Evolutionary conservation across 2,329 filamentous ascomycete genomes (phyloP), one percentile per base, ranked within the genome.

Genomic region (Nemania diffusa): DNA sequence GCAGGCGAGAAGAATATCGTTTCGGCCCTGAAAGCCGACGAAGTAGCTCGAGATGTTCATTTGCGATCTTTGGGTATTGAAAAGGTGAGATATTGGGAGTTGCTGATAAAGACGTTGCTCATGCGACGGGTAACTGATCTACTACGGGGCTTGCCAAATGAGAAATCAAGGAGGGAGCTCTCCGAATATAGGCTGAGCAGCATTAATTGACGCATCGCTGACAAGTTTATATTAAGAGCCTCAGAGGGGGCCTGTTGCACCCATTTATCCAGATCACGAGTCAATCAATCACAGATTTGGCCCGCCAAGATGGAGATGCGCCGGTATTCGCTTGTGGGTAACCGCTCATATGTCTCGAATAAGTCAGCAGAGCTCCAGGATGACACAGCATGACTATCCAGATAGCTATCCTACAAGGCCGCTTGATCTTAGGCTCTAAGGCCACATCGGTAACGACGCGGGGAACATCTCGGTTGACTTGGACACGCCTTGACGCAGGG

Each of bases 141-240:
- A 15, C 62, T 55, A 61, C 37, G 51, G 58, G 34, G 24, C 9
- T 59, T 61, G 48, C 64, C 63, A 57, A 71, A 66, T 64, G 15
- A 59, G 67, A 67, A 50, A 48, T 60, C 53, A 69, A 65, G 68
- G 61, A 66, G 69, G 65, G 48, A 61, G 66, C 29, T 69, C 42
- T 65, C 59, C 62, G 71, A 71, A 74, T 73, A 75, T 75, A 75
- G 74, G 71, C 74, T 75, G 72, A 74, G 73, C 70, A 62, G 57
- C 50, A 68, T 67, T 64, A 68, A 71, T 62, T 64, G 68, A 68
- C 66, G 62, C 44, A 64, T 57, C 20, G 62, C 65, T 62, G 59
- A 63, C 67, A 65, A 7, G 58, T 63, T 66, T 72, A 71, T n/a
- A 71, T 69, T 70, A 70, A 69, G 46, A 67, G 53, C 46, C 57